Evolutionary conservation across 2,329 filamentous ascomycete genomes (phyloP).

Genomic region (Pezicula radicicola): DNA sequence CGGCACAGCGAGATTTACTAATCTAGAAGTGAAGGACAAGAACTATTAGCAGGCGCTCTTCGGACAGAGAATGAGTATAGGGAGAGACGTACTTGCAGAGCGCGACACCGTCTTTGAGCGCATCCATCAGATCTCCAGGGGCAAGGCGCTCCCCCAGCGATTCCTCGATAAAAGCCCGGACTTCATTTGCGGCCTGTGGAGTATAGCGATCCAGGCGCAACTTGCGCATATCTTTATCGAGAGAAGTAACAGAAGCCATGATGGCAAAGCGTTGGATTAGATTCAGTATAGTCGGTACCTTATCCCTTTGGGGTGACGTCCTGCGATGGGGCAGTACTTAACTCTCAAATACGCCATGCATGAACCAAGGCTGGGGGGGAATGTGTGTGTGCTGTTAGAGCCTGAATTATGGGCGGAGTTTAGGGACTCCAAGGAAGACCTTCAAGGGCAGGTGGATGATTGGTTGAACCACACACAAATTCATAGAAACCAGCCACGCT

Average conservation of each 20-base stretch:
- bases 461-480: no score
- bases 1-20: conserved; percentile 77
- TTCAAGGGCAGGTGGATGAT: no score
- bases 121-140: conserved; percentile 75
- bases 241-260: conserved; percentile 91
- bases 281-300: neutral
- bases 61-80: neutral
- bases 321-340: neutral
- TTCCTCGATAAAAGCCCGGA: conserved; percentile 80
- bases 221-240: conserved; percentile 94
- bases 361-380: no score
- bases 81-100: conserved; percentile 74
- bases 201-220: conserved; percentile 93
- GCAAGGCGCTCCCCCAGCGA: conserved; percentile 71
- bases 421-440: no score
- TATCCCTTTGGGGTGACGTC: neutral
- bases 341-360: neutral
- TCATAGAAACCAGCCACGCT: no score
- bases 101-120: conserved; percentile 84
- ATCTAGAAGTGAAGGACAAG: conserved; percentile 36
- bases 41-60: neutral
- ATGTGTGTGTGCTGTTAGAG: no score
- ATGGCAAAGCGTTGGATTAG: conserved; percentile 4
- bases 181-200: conserved; percentile 83
- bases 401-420: no score